Percentiles rank a stretch among this genome's conserved stretches.
phyloP scores from a whole-genome alignment of 179 eudicot species.

The Amaranthus tricolor region DNA sequence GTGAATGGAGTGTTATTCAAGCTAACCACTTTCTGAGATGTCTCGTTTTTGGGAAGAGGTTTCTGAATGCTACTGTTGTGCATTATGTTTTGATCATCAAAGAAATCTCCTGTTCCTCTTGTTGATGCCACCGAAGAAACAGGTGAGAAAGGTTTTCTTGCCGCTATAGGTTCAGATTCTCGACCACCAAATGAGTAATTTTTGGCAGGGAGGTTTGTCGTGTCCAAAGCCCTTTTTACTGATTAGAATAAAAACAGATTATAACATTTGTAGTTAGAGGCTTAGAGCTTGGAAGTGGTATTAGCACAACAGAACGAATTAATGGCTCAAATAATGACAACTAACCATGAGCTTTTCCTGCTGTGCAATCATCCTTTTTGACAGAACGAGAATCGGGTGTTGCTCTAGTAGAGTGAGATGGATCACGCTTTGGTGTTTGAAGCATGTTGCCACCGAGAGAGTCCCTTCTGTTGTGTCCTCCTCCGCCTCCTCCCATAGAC shows the following conservation, averaged over 20 bases:
- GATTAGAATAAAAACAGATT: constrained; percentile 7
- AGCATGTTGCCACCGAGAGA: constrained; percentile 73
- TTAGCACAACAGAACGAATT: neutral
- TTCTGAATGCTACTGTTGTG: constrained; percentile 42
- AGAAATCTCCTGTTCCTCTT: constrained; percentile 43
- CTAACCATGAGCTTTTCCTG: constrained; percentile 57
- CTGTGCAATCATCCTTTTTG: constrained; percentile 56
- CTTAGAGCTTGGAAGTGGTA: neutral
- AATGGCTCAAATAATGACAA: neutral
- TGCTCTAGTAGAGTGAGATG: constrained; percentile 44
- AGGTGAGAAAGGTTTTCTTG: constrained; percentile 80
- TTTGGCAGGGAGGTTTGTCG: constrained; percentile 41
- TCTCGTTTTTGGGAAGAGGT: constrained; percentile 29
- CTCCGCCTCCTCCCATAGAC: constrained; percentile 53
- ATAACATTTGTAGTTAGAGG: constrained; percentile 10
- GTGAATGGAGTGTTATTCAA: constrained; percentile 26
- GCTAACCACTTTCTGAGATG: constrained; percentile 23
- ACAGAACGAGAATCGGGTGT: constrained; percentile 58
- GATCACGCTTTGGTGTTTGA: constrained; percentile 60
- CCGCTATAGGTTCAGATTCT: constrained; percentile 45
- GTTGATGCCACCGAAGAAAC: constrained; percentile 69
- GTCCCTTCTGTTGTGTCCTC: constrained; percentile 60
- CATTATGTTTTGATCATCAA: constrained; percentile 56
- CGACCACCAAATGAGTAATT: constrained; percentile 41
- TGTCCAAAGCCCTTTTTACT: constrained; percentile 63